These are phyloP conservation scores for Cajanus cajan DNA, from an alignment of 306 rosid species.

Conservation along the genomic window DNA sequence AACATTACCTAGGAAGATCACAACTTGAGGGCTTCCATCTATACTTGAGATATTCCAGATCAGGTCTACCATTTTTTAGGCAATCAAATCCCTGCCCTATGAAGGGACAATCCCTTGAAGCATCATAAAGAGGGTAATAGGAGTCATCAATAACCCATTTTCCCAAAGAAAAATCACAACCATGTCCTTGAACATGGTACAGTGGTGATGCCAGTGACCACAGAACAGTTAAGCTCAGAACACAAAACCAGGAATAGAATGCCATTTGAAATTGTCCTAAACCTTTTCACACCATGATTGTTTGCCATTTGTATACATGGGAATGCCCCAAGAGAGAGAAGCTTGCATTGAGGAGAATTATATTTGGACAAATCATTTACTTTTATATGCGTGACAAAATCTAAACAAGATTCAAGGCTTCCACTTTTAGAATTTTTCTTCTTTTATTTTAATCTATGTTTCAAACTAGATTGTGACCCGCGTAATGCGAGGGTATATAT, in stretches of 20 bases:
- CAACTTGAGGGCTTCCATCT: slow-evolving; percentile 64
- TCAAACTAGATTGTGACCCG: neutral
- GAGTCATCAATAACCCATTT: slow-evolving; percentile 46
- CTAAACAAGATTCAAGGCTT: neutral
- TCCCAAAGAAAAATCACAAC: slow-evolving; percentile 47
- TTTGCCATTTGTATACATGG: slow-evolving; percentile 31
- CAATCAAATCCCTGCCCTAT: slow-evolving; percentile 57
- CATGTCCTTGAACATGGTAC: slow-evolving; percentile 16
- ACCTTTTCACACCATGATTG: neutral
- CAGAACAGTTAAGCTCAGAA: slow-evolving; percentile 8
- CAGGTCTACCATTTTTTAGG: slow-evolving; percentile 57
- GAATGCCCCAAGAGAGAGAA: neutral
- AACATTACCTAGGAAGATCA: slow-evolving; percentile 52
- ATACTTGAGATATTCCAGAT: slow-evolving; percentile 48
- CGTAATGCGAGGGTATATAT: no score
- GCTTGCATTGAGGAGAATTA: neutral
- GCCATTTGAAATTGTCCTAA: slow-evolving; percentile 35
- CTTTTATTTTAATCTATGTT: neutral
- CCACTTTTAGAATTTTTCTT: neutral
- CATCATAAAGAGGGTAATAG: slow-evolving; percentile 52
- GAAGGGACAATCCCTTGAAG: slow-evolving; percentile 45
- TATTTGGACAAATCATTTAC: neutral
- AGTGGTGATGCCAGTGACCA: neutral
- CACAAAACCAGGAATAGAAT: slow-evolving; percentile 19
- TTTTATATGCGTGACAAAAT: neutral